Base-by-base conservation (phyloP, 257 asterid species). In the Scutellaria minor region DNA sequence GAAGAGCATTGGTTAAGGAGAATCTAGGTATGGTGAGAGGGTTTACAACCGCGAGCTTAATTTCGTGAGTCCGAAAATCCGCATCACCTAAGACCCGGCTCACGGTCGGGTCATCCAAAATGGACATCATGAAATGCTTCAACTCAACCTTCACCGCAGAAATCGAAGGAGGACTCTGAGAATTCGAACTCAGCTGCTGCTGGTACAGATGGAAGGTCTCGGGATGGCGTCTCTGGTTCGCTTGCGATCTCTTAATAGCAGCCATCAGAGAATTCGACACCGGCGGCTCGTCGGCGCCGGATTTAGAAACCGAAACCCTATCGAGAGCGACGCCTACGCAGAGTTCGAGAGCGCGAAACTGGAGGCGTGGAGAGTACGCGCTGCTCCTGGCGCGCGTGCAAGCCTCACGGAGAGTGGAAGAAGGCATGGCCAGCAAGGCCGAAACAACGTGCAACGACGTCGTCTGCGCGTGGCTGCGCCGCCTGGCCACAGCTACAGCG, bases 221-320 rank as follows among this genome's bases (percentile, higher is more conserved):
- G 1, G 99, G 99, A 59, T 89, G 93, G 22, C 99, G 86, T n/a
- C 97, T 78, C 83, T 94, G 99, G 67, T 90, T 88, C 27, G 97
- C 99, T 11, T 94, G 99, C 2, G 97, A 88, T 35, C 99, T 82
- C 88, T 91, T 94, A 67, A 94, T 89, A 5, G 99, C 99, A 2
- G 99, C 95, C 99, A 91, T 94, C 64, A 94, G 80, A 1, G 99
- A 89, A 81, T 94, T 94, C 54, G 99, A 88, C 9, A 94, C 86
- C 59, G 93, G 96, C 60, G 97, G 95, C 79, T 82, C 89, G 13
- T 82, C 93, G 51, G 45, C 77, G 35, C 78, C 74, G 54, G 79
- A 56, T 70, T 89, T 89, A 3, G 95, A 20, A 64, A 77, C 71
- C 79, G 97, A 78, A 78, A 79, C 72, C 77, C 95, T 86, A 40